phyloP scores from a whole-genome alignment of 148 eudicot genomes.

The Heliosperma pusillum region DNA sequence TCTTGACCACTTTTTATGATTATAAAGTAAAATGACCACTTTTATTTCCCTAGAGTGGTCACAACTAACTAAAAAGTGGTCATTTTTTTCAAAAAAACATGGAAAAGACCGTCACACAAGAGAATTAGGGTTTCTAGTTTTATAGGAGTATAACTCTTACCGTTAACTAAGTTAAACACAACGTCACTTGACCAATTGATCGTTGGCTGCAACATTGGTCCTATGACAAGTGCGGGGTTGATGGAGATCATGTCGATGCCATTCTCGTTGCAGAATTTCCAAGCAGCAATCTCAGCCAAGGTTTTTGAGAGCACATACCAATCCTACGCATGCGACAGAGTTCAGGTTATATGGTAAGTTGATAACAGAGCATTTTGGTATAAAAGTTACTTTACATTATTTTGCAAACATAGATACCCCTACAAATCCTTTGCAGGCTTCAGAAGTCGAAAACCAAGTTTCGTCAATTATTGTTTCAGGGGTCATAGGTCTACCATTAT shows the following conservation, averaged over 20 bases:
- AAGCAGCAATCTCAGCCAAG: constrained; percentile 46
- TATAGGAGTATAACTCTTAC: constrained; percentile 26
- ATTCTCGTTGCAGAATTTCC: constrained; percentile 38
- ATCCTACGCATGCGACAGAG: constrained; percentile 15
- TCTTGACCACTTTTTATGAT: too few relatives aligned
- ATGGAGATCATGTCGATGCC: constrained; percentile 39
- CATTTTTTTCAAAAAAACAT: too few relatives aligned
- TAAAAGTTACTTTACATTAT: too few relatives aligned
- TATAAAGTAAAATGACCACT: too few relatives aligned
- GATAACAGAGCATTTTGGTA: too few relatives aligned
- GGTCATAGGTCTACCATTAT: constrained; percentile 10
- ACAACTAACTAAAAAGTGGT: too few relatives aligned
- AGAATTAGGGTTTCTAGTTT: too few relatives aligned
- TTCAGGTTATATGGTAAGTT: too few relatives aligned
- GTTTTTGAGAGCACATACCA: constrained; percentile 42
- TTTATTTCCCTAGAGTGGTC: too few relatives aligned
- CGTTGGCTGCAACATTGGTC: constrained; percentile 42
- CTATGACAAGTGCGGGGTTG: constrained; percentile 39
- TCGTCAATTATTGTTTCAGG: constrained; percentile 34
- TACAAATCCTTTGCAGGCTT: constrained; percentile 13
- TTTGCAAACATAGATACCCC: constrained; percentile 21
- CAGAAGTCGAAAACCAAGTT: constrained; percentile 35
- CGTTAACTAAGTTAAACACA: constrained; percentile 28
- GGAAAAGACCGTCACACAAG: too few relatives aligned
- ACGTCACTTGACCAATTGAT: constrained; percentile 21